phyloP scores from a whole-genome alignment of 192 early-diverging fungal genomes.

The Podila epigama region DNA sequence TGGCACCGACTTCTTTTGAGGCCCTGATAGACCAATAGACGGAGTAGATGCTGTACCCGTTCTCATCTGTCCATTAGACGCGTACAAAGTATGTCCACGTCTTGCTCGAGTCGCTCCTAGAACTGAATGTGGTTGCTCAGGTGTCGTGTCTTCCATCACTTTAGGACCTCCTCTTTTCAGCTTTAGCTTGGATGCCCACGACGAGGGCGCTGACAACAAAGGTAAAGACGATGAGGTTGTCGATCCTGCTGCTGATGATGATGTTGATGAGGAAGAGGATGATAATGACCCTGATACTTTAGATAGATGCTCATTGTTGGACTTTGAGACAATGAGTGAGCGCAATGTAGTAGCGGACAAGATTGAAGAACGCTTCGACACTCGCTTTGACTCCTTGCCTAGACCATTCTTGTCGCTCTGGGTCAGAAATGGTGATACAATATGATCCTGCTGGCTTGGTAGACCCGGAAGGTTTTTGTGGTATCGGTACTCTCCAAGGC shows the following conservation, averaged over 20 bases:
- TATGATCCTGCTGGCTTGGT: not conserved
- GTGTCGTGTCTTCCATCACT: not conserved
- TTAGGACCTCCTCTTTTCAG: not conserved
- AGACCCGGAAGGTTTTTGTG: conserved; percentile 2
- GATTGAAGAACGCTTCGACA: not conserved
- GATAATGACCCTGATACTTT: too few species aligned
- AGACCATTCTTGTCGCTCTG: not conserved
- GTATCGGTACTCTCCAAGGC: not conserved
- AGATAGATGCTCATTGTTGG: too few species aligned
- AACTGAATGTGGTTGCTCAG: not conserved
- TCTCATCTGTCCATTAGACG: not conserved
- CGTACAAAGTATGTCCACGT: not conserved
- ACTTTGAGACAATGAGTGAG: not conserved
- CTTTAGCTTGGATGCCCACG: not conserved
- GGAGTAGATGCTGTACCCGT: not conserved
- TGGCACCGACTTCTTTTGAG: too few species aligned
- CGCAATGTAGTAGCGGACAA: not conserved
- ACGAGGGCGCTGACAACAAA: not conserved
- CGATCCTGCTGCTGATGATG: too few species aligned
- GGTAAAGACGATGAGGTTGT: too few species aligned
- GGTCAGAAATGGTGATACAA: not conserved
- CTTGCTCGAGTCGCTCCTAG: not conserved
- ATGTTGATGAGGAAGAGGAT: too few species aligned
- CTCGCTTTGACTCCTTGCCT: not conserved
- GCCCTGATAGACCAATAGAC: not conserved